Evolutionary conservation across 202 grass and related monocot genomes (phyloP), one percentile per base, ranked within the genome.

Genomic region (Musa balbisiana): DNA sequence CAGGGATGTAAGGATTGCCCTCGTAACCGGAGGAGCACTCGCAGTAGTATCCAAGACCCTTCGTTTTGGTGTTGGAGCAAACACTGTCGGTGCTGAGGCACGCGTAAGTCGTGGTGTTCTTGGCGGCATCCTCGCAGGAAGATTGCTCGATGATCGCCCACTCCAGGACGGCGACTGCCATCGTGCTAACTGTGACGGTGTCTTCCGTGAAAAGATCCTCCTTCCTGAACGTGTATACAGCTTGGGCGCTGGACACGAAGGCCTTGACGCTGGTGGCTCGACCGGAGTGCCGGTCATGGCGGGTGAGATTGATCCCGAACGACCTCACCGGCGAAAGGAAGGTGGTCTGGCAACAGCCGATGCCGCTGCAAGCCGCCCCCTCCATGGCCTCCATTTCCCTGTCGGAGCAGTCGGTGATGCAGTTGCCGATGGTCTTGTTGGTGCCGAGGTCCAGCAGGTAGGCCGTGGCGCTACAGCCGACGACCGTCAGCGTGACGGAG

Each of bases 401-500:
- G 64, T 4, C 9, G 25, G 13, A 3, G 25, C 64, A 67, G 64
- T 15, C 8, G 64, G 24, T 67, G 26, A 67, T 43, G 64, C 64
- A 67, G 11, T 11, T 33, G 25, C 25, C 26, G 64, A 67, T 33
- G 26, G 6, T 67, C 1, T 43, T 33, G 64, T 43, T 43, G 25
- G 13, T 16, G 64, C 16, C 15, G 56, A 60, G 25, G 64, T 67
- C 64, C 64, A 43, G 12, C 11, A 67, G 24, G 24, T 29, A 33
- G 64, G 64, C 64, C 13, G 21, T 43, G 64, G 64, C 64, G 24
- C 26, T 67, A 26, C 64, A 67, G 25, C 64, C 64, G 64, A 67
- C 25, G 64, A 33, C 64, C 25, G 64, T 67, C 12, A 67, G 13
- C 3, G 64, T 17, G 64, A n/a, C 3, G 19, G 56, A 60, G 56